These are phyloP conservation scores for Solanum pimpinellifolium DNA, from an alignment of 257 asterid genomes.

Conservation along the genomic window DNA sequence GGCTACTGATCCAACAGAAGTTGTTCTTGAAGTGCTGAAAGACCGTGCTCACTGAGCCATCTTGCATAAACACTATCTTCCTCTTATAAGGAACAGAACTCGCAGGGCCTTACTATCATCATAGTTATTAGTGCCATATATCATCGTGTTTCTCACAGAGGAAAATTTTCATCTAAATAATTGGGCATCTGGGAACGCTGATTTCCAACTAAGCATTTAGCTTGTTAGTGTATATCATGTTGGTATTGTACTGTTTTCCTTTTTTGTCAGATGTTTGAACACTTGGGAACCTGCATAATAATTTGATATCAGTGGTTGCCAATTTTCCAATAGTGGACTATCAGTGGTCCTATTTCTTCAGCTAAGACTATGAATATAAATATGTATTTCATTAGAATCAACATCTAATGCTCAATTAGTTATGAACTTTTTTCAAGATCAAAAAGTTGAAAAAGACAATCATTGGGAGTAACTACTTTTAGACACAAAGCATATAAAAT, in stretches of 20 bases:
- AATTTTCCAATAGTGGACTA: neutral
- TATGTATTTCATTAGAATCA: neutral
- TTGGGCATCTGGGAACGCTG: neutral
- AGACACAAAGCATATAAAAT: neutral
- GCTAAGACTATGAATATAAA: neutral
- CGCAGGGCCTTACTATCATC: neutral
- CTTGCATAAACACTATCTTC: neutral
- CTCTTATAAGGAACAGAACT: neutral
- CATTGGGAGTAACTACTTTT: too few species aligned
- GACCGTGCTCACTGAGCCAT: slow-evolving; percentile 18
- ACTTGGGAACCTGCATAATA: neutral
- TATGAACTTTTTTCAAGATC: neutral
- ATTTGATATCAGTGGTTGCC: neutral
- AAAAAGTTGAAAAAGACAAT: neutral
- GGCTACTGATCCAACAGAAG: slow-evolving; percentile 30
- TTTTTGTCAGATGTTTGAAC: neutral
- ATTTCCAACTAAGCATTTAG: neutral
- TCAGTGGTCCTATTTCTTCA: neutral
- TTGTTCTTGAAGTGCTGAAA: slow-evolving; percentile 27
- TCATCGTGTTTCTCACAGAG: neutral
- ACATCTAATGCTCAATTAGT: neutral
- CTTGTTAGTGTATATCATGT: neutral
- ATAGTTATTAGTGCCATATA: neutral
- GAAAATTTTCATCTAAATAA: neutral
- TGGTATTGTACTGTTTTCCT: neutral